These are phyloP conservation scores for Kondoa subrosea DNA, from an alignment of 768 basidiomycete species.

Conservation along the genomic window DNA sequence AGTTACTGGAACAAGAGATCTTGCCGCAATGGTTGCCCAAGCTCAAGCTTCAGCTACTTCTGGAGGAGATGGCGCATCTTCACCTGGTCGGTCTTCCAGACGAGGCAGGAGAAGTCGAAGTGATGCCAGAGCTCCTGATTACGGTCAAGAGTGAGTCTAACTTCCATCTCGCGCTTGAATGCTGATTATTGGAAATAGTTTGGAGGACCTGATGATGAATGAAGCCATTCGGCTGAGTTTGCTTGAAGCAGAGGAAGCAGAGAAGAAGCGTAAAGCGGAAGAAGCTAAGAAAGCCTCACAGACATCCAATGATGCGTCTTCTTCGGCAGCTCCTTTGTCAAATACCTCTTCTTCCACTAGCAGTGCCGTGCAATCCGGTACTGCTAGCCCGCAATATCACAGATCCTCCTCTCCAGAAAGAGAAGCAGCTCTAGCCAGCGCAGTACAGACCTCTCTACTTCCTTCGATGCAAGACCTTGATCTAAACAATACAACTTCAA, in stretches of 20 bases:
- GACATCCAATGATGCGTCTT: not conserved
- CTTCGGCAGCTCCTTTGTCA: not conserved
- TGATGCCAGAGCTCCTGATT: constrained; percentile 8
- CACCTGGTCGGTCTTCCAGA: constrained; percentile 4
- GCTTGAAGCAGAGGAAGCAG: constrained; percentile 85
- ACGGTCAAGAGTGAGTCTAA: constrained; percentile 13
- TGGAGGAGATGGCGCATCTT: constrained; percentile 14
- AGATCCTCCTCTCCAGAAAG: not conserved
- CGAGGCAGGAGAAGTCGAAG: constrained; percentile 8
- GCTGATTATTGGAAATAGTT: constrained; percentile 1
- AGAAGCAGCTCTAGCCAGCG: not conserved
- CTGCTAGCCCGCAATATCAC: not conserved
- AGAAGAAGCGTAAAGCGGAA: constrained; percentile 38
- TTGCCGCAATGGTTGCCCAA: constrained; percentile 29
- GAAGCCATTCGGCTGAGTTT: constrained; percentile 94
- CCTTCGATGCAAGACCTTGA: not conserved
- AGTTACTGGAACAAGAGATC: constrained; percentile 71
- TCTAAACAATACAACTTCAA: not conserved
- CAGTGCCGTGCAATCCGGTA: not conserved
- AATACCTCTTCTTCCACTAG: not conserved
- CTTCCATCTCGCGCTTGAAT: not conserved
- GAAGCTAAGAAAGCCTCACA: constrained; percentile 5
- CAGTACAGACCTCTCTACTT: not conserved
- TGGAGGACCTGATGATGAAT: constrained; percentile 79
- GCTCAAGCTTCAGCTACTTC: constrained; percentile 3